Percentiles rank a stretch among this genome's conserved stretches.
Conservation (phyloP, 2,329 filamentous ascomycete species). For the Capronia americana region DNA sequence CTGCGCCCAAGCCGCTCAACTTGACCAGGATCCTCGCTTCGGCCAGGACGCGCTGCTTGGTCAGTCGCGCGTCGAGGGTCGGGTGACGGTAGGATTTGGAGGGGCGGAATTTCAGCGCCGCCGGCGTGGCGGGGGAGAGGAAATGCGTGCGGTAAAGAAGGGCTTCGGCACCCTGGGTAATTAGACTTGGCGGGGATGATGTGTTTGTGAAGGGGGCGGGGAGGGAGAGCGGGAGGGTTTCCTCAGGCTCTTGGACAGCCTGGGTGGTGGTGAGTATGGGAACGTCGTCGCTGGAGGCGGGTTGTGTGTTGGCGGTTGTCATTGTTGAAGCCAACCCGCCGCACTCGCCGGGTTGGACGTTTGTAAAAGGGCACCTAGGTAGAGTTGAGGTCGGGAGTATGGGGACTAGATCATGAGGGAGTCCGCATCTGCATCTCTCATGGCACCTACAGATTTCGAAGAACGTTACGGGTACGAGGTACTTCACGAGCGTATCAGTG, state of each 20-base stretch:
- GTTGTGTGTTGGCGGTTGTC: neutral
- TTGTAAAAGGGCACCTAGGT: too few relatives aligned
- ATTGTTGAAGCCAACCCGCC: neutral
- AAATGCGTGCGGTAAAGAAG: conserved; percentile 88
- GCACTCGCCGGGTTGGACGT: neutral
- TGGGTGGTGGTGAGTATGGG: neutral
- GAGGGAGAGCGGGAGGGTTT: conserved; percentile 50
- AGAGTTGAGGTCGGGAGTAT: too few relatives aligned
- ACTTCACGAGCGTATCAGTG: too few relatives aligned
- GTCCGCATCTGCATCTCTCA: too few relatives aligned
- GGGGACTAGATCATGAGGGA: too few relatives aligned
- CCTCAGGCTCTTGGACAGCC: conserved; percentile 34
- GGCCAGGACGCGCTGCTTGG: conserved; percentile 82
- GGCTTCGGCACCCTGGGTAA: conserved; percentile 94
- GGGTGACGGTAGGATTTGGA: conserved; percentile 92
- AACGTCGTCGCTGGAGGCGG: neutral
- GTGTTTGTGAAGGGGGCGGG: conserved; percentile 70
- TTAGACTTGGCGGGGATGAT: conserved; percentile 68
- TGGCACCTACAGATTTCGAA: too few relatives aligned
- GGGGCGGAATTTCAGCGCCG: conserved; percentile 89
- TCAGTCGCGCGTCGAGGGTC: conserved; percentile 83
- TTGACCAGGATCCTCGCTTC: conserved; percentile 86
- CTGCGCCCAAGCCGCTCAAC: conserved; percentile 58
- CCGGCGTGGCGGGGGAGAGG: conserved; percentile 69
- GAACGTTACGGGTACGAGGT: too few relatives aligned